Conservation (phyloP, 768 basidiomycete genomes). For the Boletellus ananiceps region DNA sequence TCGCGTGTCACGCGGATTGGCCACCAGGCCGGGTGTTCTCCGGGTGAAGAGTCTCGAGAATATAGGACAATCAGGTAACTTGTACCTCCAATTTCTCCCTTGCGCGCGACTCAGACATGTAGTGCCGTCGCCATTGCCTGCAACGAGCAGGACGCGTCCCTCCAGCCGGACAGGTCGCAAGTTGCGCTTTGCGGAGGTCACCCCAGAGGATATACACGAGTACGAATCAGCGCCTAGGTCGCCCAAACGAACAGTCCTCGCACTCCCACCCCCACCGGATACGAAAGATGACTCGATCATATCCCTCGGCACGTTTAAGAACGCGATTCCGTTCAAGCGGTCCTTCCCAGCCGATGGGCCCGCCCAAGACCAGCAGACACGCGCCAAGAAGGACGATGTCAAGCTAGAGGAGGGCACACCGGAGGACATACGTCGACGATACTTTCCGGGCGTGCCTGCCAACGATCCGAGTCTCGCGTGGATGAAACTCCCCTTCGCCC, state of each 20-base stretch:
- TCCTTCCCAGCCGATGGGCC: slow-evolving; percentile 2
- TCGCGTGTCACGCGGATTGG: slow-evolving; percentile 10
- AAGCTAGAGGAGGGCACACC: slow-evolving; percentile 68
- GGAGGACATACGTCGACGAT: slow-evolving; percentile 77
- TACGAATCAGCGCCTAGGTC: slow-evolving; percentile 81
- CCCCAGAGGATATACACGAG: slow-evolving; percentile 70
- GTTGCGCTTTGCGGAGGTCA: slow-evolving; percentile 73
- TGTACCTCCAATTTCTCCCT: not conserved
- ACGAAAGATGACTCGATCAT: slow-evolving; percentile 26
- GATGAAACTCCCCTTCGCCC: slow-evolving; percentile 44
- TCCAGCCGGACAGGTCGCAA: slow-evolving; percentile 50
- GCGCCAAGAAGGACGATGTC: not conserved
- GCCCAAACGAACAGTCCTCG: slow-evolving; percentile 53
- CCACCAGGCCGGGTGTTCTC: slow-evolving; percentile 20
- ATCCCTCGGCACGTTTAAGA: slow-evolving; percentile 38
- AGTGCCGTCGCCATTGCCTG: slow-evolving; percentile 41
- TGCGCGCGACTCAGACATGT: slow-evolving; percentile 2
- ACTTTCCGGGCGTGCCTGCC: slow-evolving; percentile 68
- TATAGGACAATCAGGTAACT: slow-evolving; percentile 19
- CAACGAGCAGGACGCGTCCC: slow-evolving; percentile 52
- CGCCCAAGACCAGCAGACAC: not conserved
- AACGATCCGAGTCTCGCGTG: slow-evolving; percentile 77
- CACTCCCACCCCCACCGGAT: slow-evolving; percentile 44
- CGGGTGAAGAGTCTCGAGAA: slow-evolving; percentile 31
- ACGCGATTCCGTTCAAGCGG: slow-evolving; percentile 10